These are phyloP conservation scores for Ensete ventricosum DNA, from an alignment of 176 grass and related monocot genomes.

Conservation along the genomic window DNA sequence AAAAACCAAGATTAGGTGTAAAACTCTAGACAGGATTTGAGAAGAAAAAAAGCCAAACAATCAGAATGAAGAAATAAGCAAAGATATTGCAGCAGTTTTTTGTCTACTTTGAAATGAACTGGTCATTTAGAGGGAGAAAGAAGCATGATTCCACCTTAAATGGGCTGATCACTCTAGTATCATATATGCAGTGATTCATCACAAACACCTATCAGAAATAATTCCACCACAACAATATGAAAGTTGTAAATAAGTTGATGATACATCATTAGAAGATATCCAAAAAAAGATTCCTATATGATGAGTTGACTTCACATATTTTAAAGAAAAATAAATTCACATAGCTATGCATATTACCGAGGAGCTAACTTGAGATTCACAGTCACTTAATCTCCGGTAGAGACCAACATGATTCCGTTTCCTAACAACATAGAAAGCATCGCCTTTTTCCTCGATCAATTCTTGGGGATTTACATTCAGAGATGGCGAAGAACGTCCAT, in stretches of 20 bases:
- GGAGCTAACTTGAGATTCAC: slow-evolving; percentile 36
- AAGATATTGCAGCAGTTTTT: background rate
- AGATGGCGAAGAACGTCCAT: background rate
- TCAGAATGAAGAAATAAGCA: too few relatives aligned
- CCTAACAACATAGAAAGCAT: slow-evolving; percentile 35
- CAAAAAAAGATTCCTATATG: background rate
- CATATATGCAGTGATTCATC: too few relatives aligned
- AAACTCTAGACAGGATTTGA: too few relatives aligned
- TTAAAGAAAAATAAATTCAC: background rate
- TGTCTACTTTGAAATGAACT: background rate
- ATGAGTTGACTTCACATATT: background rate
- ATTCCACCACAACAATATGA: too few relatives aligned
- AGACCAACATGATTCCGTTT: slow-evolving; percentile 28
- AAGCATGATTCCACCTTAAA: too few relatives aligned
- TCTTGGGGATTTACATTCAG: background rate
- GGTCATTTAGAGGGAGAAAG: too few relatives aligned
- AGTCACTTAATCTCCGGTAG: slow-evolving; percentile 27
- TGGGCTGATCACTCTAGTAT: too few relatives aligned
- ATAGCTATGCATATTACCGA: slow-evolving; percentile 21
- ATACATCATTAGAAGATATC: background rate
- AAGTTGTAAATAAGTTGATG: background rate
- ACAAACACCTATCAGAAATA: too few relatives aligned
- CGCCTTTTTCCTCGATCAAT: slow-evolving; percentile 14
- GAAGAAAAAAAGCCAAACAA: too few relatives aligned
- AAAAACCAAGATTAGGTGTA: too few relatives aligned